phyloP scores from a whole-genome alignment of 2,329 filamentous ascomycete genomes.

The Malbranchea cinnamomea region DNA sequence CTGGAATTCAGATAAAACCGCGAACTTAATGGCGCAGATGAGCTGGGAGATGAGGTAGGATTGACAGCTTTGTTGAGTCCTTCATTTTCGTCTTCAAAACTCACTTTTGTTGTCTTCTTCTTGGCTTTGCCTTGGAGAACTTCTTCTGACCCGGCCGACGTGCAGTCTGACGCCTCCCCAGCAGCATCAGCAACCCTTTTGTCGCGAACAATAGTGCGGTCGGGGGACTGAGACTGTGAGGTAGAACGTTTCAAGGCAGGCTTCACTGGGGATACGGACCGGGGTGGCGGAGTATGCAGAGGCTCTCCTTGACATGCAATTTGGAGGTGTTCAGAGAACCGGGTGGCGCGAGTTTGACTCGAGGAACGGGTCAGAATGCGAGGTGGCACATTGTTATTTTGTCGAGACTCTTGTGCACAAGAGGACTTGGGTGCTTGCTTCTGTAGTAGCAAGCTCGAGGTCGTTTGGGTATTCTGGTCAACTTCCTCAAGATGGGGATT shows the following conservation, averaged over 20 bases:
- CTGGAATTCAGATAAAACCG: conserved; percentile 19
- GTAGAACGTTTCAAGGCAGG: conserved; percentile 45
- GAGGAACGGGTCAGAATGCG: conserved; percentile 6
- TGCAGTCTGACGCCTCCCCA: conserved; percentile 43
- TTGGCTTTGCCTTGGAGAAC: conserved; percentile 26
- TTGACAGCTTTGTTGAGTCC: conserved; percentile 31
- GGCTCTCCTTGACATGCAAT: conserved; percentile 33
- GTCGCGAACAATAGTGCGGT: conserved; percentile 14
- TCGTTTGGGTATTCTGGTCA: too few species aligned
- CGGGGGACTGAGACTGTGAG: conserved; percentile 25
- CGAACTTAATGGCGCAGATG: conserved; percentile 20
- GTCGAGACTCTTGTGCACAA: too few species aligned
- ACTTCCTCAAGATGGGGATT: too few species aligned
- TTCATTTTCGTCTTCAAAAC: conserved; percentile 49
- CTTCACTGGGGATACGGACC: conserved; percentile 47
- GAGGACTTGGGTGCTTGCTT: too few species aligned
- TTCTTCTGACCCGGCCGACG: conserved; percentile 35
- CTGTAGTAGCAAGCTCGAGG: too few species aligned
- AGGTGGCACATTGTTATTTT: conserved; percentile 4
- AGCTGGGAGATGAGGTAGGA: conserved; percentile 27
- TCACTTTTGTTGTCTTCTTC: conserved; percentile 45
- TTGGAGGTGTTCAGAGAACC: conserved; percentile 39
- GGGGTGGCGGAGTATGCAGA: conserved; percentile 42
- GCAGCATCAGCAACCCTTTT: conserved; percentile 20
- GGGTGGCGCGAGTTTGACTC: conserved; percentile 27